Base-by-base conservation (phyloP, 371 early-diverging fungal species). In the Mucor sp. region DNA sequence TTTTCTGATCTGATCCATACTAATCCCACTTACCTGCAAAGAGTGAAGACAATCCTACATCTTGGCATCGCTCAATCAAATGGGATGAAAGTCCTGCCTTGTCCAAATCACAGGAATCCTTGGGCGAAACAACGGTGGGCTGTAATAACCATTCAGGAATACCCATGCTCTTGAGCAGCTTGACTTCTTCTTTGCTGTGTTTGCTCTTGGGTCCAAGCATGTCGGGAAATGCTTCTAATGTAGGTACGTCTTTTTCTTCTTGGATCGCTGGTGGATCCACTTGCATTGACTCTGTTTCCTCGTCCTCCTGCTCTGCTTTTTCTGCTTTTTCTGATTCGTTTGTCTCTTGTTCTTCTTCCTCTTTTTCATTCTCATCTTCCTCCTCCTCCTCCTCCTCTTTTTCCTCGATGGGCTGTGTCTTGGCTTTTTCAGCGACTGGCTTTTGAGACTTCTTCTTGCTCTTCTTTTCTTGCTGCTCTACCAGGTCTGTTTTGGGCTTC, bases 61-160 rank as follows among this genome's bases (percentile, higher is more conserved):
- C 86, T 60, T 81, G 75, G 56, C 90, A 90, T 32, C 93, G 88
- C 50, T 87, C 77, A 28, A 87, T 67, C 23, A 90, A 68, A 12
- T 85, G 77, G 1, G 75, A 43, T 15, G 91, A 90, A 21, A 97
- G 81, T 1, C 88, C 84, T 47, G 87, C 73, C 72, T 81, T 17
- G 62, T 65, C 66, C 82, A 86, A 53, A 64, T 73, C 63, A 82
- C 77, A 59, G 74, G 69, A 82, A 9, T 82, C 73, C 19, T 87
- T 82, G 12, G 91, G 86, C 5, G 91, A 84, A 17, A 97, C 81
- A 47, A 82, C 75, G 0, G 86, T 89, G 0, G 97, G 97, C 21
- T 93, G 85, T 2, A 90, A 84, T 17, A 97, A 76, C 95, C 95
- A 97, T 53, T 85, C 83, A 0, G 97, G 95, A 27, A 97, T 85